A percentile compares a stretch with the other conserved stretches of the same genome.
phyloP scores from a whole-genome alignment of 495 filamentous ascomycete genomes.

The Xylaria acuta region DNA sequence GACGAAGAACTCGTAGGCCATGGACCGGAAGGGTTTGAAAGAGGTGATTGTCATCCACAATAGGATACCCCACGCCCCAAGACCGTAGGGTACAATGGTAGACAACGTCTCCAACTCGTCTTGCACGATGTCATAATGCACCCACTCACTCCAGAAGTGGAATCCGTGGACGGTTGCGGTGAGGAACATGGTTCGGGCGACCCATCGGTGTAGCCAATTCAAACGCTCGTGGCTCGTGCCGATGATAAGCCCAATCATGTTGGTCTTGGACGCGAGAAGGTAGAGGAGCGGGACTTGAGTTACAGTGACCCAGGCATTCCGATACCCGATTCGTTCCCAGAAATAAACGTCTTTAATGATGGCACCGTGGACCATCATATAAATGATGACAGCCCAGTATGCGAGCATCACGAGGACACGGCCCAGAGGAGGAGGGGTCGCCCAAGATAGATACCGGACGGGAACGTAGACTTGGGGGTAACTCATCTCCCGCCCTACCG shows the following conservation, averaged over 20 bases:
- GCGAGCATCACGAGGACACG: slow-evolving; percentile 57
- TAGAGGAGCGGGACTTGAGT: slow-evolving; percentile 85
- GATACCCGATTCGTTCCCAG: slow-evolving; percentile 77
- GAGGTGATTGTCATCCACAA: slow-evolving; percentile 74
- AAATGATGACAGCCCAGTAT: slow-evolving; percentile 64
- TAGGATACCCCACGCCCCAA: slow-evolving; percentile 77
- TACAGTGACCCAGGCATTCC: slow-evolving; percentile 76
- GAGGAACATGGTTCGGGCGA: slow-evolving; percentile 73
- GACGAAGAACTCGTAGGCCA: slow-evolving; percentile 82
- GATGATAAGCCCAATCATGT: slow-evolving; percentile 69
- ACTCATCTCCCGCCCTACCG: slow-evolving; percentile 68
- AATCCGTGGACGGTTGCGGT: slow-evolving; percentile 77
- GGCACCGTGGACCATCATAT: slow-evolving; percentile 59
- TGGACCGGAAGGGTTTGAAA: slow-evolving; percentile 68
- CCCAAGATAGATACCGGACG: slow-evolving; percentile 52
- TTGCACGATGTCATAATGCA: slow-evolving; percentile 65
- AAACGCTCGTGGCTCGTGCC: slow-evolving; percentile 76
- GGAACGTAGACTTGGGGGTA: slow-evolving; percentile 67
- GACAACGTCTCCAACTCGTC: slow-evolving; percentile 65
- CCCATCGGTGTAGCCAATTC: slow-evolving; percentile 88
- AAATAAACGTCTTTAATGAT: slow-evolving; percentile 50
- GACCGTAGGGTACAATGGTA: slow-evolving; percentile 67
- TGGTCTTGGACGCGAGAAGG: slow-evolving; percentile 79
- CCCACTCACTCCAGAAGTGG: slow-evolving; percentile 75
- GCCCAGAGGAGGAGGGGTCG: slow-evolving; percentile 64